A percentile compares a stretch with the other conserved stretches of the same genome.
Conservation (phyloP, 352 stramenopile species). For the Phytopythium oedochilum region DNA sequence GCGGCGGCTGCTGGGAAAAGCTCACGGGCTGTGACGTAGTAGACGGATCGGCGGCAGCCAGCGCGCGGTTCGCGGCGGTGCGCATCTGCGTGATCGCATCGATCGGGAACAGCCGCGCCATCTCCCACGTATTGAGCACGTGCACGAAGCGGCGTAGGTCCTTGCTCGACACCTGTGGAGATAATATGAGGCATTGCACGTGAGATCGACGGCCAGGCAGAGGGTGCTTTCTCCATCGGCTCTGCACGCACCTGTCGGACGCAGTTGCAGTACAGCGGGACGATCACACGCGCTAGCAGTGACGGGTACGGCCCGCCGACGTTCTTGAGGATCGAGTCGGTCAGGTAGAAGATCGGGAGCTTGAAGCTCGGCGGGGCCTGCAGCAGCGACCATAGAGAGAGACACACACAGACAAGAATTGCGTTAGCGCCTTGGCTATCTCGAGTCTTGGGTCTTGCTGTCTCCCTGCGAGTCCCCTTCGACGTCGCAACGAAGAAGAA, state of each 20-base stretch:
- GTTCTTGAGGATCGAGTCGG: slow-evolving; percentile 90
- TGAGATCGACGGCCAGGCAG: no score
- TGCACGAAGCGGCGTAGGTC: slow-evolving; percentile 82
- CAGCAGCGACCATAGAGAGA: neutral
- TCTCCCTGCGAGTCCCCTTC: neutral
- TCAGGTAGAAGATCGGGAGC: slow-evolving; percentile 89
- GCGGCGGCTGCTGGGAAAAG: slow-evolving; percentile 36
- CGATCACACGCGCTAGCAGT: slow-evolving; percentile 67
- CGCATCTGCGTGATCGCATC: slow-evolving; percentile 70
- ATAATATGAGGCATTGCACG: no score
- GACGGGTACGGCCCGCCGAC: slow-evolving; percentile 64
- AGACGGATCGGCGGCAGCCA: slow-evolving; percentile 43
- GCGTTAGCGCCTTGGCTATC: neutral
- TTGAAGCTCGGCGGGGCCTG: slow-evolving; percentile 79
- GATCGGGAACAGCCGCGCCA: slow-evolving; percentile 44
- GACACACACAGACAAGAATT: slow-evolving; percentile 5
- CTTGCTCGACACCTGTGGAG: slow-evolving; percentile 56
- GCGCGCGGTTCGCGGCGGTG: slow-evolving; percentile 44
- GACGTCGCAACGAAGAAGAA: slow-evolving; percentile 3
- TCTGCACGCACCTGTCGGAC: slow-evolving; percentile 52
- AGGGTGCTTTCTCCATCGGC: no score
- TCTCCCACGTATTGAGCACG: slow-evolving; percentile 84
- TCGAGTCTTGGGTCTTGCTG: neutral
- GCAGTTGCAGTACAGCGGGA: slow-evolving; percentile 83
- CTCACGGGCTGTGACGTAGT: slow-evolving; percentile 31